A percentile compares a stretch with the other conserved stretches of the same genome.
Conservation (phyloP, 2,329 filamentous ascomycete genomes). For the Trichoderma atroviride region DNA sequence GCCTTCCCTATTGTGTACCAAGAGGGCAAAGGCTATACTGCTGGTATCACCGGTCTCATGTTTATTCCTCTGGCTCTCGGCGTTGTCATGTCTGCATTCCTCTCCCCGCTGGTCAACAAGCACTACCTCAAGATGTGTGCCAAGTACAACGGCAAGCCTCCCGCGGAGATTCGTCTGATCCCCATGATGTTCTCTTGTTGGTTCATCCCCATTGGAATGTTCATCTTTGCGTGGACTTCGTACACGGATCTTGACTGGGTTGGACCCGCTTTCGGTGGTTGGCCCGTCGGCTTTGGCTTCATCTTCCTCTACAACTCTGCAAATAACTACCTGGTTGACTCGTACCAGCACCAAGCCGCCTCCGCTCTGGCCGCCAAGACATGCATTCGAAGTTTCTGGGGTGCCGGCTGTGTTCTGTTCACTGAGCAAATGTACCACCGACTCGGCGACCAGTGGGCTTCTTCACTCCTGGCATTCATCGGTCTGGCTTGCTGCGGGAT, state of each 20-base stretch:
- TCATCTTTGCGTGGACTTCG: conserved; percentile 65
- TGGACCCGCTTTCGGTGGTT: conserved; percentile 71
- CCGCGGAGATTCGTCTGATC: conserved; percentile 75
- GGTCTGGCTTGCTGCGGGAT: conserved; percentile 78
- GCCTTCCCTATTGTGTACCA: conserved; percentile 73
- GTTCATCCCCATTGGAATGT: conserved; percentile 64
- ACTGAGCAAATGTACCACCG: conserved; percentile 78
- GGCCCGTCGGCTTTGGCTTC: conserved; percentile 76
- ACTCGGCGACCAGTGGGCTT: conserved; percentile 76
- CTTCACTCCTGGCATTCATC: conserved; percentile 71
- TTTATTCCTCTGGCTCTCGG: conserved; percentile 83
- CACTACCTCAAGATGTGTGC: conserved; percentile 70
- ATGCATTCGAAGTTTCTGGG: conserved; percentile 78
- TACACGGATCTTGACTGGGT: conserved; percentile 68
- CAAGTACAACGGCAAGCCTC: conserved; percentile 71
- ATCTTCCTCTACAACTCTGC: conserved; percentile 82
- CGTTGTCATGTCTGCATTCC: conserved; percentile 67
- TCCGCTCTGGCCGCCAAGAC: conserved; percentile 82
- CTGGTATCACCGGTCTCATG: conserved; percentile 78
- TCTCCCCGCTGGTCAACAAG: conserved; percentile 74
- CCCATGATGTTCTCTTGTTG: conserved; percentile 81
- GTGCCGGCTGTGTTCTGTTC: conserved; percentile 75
- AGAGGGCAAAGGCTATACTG: conserved; percentile 75
- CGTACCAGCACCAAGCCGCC: conserved; percentile 72
- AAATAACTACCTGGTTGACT: conserved; percentile 72